phyloP scores from a whole-genome alignment of 768 basidiomycete genomes.

The Flagelloscypha sp. region DNA sequence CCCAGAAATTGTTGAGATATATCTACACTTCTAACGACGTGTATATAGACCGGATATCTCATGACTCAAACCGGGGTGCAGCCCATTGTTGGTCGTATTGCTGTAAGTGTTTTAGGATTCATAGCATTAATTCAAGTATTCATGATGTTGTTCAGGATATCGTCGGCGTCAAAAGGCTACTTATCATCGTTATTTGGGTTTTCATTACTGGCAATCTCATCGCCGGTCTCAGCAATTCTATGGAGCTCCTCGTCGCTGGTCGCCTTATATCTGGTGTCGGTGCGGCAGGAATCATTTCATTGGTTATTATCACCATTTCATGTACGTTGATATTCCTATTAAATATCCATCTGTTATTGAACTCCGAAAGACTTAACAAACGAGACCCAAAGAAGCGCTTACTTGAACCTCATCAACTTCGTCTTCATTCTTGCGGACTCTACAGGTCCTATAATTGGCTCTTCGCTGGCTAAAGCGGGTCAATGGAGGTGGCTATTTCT shows the following conservation, averaged over 20 bases:
- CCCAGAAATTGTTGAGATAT: too few relatives aligned
- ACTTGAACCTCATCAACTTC: conserved; percentile 19
- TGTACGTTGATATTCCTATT: conserved; percentile 13
- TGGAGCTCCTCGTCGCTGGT: conserved; percentile 18
- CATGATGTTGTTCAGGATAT: conserved; percentile 13
- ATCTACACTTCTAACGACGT: too few relatives aligned
- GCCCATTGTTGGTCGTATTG: conserved; percentile 18
- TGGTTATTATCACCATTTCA: conserved; percentile 15
- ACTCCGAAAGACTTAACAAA: conserved; percentile 15
- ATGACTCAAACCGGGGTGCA: conserved; percentile 18
- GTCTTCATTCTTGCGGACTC: conserved; percentile 19
- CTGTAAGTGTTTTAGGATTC: too few relatives aligned
- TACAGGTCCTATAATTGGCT: conserved; percentile 18
- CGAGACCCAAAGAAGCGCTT: conserved; percentile 18
- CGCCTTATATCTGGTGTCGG: conserved; percentile 19
- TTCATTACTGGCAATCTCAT: conserved; percentile 19
- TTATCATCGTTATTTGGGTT: conserved; percentile 19
- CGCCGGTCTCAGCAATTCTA: conserved; percentile 15
- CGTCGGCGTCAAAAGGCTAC: conserved; percentile 16
- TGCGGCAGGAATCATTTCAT: conserved; percentile 17
- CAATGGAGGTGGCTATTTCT: conserved; percentile 23
- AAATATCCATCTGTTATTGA: background rate
- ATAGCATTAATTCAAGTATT: too few relatives aligned
- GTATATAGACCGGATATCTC: conserved; percentile 20
- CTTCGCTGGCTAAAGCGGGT: conserved; percentile 17